Conservation (phyloP, 441 rosid species). For the Pelargonium myrrhifolium region DNA sequence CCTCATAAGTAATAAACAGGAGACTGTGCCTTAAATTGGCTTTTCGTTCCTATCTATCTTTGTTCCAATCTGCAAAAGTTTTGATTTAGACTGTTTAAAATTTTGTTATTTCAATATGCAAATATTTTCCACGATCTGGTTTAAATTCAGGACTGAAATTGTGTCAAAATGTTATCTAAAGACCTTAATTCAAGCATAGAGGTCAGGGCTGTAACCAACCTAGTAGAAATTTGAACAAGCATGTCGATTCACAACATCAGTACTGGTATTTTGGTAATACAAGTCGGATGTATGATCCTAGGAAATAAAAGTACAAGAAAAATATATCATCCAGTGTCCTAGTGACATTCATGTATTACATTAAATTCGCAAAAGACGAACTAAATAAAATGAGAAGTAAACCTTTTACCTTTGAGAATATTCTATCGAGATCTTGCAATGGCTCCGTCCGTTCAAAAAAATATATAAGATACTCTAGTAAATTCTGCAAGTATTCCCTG, state of each 20-base stretch:
- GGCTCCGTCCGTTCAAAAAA: slow-evolving; percentile 92
- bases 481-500: slow-evolving; percentile 68
- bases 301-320: not conserved
- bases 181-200: not conserved
- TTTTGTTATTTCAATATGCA: not conserved
- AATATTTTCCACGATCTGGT: not conserved
- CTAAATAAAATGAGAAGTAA: slow-evolving; percentile 7
- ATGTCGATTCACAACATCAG: slow-evolving; percentile 4
- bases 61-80: not conserved
- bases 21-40: not conserved
- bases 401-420: slow-evolving; percentile 85
- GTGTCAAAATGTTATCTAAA: not conserved
- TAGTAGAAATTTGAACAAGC: not conserved
- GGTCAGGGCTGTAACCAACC: slow-evolving; percentile 2
- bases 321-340: not conserved
- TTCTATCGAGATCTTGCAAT: slow-evolving; percentile 86
- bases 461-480: slow-evolving; percentile 66
- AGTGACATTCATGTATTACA: slow-evolving; percentile 4
- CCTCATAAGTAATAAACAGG: not conserved
- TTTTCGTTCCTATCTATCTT: not conserved
- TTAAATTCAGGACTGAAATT: not conserved
- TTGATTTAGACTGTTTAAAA: not conserved
- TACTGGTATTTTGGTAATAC: slow-evolving; percentile 2
- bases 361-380: not conserved
- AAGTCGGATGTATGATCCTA: not conserved